Percentiles rank a stretch among this genome's conserved stretches.
phyloP scores from a whole-genome alignment of 176 grass and related monocot genomes.

The Echinochloa phyllopogon region DNA sequence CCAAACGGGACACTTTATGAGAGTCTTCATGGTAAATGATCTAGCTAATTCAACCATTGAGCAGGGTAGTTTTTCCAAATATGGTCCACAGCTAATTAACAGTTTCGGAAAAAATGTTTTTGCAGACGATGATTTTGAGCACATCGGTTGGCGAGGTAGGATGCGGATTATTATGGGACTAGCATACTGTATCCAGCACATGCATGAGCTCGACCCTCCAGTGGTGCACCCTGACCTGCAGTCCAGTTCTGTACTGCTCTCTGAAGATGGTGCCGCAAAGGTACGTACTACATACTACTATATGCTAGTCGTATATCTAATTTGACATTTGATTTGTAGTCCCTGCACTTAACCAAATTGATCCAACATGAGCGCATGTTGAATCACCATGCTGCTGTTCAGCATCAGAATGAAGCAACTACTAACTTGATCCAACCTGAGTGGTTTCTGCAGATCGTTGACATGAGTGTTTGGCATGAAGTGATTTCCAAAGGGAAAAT shows the following conservation, averaged over 20 bases:
- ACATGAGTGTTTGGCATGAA: constrained; percentile 72
- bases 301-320: neutral
- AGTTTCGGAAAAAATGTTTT: neutral
- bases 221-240: constrained; percentile 64
- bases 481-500: constrained; percentile 47
- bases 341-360: neutral
- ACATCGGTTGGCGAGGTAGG: constrained; percentile 69
- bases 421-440: neutral
- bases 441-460: constrained; percentile 57
- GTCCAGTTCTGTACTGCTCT: constrained; percentile 63
- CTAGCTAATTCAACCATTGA: neutral
- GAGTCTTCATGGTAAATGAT: constrained; percentile 61
- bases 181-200: constrained; percentile 80
- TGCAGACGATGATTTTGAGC: constrained; percentile 73
- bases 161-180: constrained; percentile 79
- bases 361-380: neutral
- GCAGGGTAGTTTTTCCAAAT: neutral
- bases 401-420: neutral
- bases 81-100: too few species aligned
- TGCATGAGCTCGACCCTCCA: constrained; percentile 72
- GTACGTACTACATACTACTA: constrained; percentile 10
- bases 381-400: neutral
- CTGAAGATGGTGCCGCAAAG: constrained; percentile 83
- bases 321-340: neutral
- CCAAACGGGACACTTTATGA: constrained; percentile 74